Base-by-base conservation (phyloP, 257 asterid genomes). In the Nicotiana attenuata region DNA sequence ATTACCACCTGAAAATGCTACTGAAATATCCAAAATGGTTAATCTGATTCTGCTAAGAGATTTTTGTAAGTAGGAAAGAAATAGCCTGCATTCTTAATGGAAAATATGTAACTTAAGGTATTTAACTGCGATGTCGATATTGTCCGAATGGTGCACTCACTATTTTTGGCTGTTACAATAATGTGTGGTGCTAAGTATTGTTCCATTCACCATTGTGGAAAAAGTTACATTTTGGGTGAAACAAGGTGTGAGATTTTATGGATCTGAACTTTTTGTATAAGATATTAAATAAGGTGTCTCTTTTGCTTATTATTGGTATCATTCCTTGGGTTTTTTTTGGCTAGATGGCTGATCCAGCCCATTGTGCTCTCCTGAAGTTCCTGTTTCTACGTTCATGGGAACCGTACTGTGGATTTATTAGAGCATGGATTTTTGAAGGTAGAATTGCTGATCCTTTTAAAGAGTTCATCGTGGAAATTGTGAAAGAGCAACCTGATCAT, bases 401-500 rank as follows among this genome's bases (percentile, higher is more conserved):
- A 85, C 99, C 99, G 28, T 96, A 93, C 87, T 87, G 87, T 87
- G 91, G 87, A 64, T 96, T 94, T 87, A 90, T 96, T 85, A 94
- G 96, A 91, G 89, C 98, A 47, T 96, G 99, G 98, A 93, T 96
- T 82, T 96, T 86, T 77, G 97, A 94, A 85, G 99, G 97, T 68
- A 86, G 88, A 79, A 82, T 92, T 81, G 89, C 86, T 86, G 99
- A 96, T 88, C 97, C 97, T 83, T 90, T 88, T 80, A 76, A 82
- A 55, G 98, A 96, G 86, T 96, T 94, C 90, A 91, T 89, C 78
- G 96, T 96, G 88, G 97, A 93, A 83, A 89, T 82, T 71, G 87
- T 81, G 71, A 83, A 86, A 20, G 85, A 82, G 60, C 80, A 81
- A 73, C 88, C 89, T 7, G 82, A 53, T 81, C 63, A 75, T 87